A percentile compares a stretch with the other conserved stretches of the same genome.
Evolutionary conservation across 345 rosid species (phyloP).

Genomic region (Xanthoceras sorbifolium): DNA sequence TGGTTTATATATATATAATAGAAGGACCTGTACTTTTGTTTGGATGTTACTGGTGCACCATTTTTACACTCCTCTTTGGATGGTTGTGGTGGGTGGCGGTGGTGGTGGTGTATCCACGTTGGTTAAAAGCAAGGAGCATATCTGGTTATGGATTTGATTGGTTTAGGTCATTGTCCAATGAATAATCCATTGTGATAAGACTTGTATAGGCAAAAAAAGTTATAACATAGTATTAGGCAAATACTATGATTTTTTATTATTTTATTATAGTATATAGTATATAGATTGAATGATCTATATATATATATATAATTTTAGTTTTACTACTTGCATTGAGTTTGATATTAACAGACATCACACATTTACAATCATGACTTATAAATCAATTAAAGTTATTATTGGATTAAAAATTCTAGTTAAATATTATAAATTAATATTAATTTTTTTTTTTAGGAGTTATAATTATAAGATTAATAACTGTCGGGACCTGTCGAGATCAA

Average conservation of each 20-base stretch:
- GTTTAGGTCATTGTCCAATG: background rate
- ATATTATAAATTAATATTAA: too few species aligned
- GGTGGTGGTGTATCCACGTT: slow-evolving; percentile 5
- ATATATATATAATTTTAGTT: too few species aligned
- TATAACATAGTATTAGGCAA: background rate
- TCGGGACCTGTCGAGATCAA: too few species aligned
- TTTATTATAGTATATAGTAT: background rate
- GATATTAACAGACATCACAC: too few species aligned
- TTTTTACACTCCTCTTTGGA: slow-evolving; percentile 12
- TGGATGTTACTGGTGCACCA: background rate
- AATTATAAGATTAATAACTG: too few species aligned
- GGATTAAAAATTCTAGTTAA: too few species aligned
- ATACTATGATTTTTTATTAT: background rate
- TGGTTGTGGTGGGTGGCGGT: background rate
- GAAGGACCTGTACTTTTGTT: background rate
- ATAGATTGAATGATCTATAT: too few species aligned
- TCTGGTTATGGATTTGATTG: background rate
- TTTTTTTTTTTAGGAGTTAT: too few species aligned
- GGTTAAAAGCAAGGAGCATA: background rate
- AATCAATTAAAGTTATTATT: too few species aligned
- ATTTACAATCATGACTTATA: too few species aligned
- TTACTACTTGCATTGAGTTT: background rate
- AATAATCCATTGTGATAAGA: background rate
- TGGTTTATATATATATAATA: too few species aligned
- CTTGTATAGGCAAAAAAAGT: background rate